phyloP scores from a whole-genome alignment of 192 early-diverging fungal genomes.

The Entomortierella lignicola region DNA sequence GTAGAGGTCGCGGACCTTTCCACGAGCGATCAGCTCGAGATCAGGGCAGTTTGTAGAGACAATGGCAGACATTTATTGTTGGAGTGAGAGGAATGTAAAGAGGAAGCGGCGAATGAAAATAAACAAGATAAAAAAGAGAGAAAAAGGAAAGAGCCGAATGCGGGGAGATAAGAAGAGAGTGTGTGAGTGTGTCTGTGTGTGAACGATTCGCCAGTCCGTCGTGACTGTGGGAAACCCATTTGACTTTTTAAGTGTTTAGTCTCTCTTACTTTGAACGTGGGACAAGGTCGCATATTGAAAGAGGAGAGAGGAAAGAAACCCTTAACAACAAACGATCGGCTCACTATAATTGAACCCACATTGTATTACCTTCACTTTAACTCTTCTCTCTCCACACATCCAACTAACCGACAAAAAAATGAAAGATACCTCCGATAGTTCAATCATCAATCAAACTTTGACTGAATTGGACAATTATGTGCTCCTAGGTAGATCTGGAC shows the following conservation, averaged over 20 bases:
- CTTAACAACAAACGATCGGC: conserved; percentile 3
- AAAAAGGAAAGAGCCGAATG: conserved; percentile 25
- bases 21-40: conserved; percentile 91
- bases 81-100: not conserved
- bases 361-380: not conserved
- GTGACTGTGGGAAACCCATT: no score
- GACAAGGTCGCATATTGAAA: no score
- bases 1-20: conserved; percentile 98
- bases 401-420: conserved; percentile 3
- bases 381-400: not conserved
- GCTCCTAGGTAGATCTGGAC: conserved; percentile 45
- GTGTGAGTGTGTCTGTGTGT: not conserved
- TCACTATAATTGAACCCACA: conserved; percentile 6
- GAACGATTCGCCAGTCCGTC: no score
- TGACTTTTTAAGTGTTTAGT: no score
- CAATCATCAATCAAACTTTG: conserved; percentile 26
- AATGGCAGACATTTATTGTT: conserved; percentile 55
- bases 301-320: no score
- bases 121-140: not conserved
- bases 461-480: conserved; percentile 52
- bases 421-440: conserved; percentile 38
- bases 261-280: no score
- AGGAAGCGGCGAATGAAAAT: conserved; percentile 1
- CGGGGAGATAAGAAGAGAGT: conserved; percentile 13
- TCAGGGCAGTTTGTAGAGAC: conserved; percentile 87